phyloP scores from a whole-genome alignment of 139 green algal genomes.

The Coccomyxa sp. region DNA sequence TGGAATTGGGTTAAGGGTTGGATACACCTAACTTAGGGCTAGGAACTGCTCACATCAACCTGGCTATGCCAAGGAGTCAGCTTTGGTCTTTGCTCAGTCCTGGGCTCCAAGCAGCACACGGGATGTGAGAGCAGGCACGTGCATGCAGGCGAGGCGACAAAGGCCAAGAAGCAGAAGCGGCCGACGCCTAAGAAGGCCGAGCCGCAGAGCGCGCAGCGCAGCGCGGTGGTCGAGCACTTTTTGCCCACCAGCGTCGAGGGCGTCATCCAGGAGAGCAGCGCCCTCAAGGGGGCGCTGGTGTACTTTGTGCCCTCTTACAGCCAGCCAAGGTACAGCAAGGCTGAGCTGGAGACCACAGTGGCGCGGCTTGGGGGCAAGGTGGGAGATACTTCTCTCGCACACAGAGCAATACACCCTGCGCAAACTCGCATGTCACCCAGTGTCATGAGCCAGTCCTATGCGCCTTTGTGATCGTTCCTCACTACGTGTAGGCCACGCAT shows the following conservation, averaged over 20 bases:
- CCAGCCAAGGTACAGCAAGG: slow-evolving; percentile 2
- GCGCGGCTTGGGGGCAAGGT: slow-evolving; percentile 15
- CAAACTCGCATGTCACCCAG: too few relatives aligned
- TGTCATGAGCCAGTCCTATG: too few relatives aligned
- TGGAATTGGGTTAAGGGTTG: too few relatives aligned
- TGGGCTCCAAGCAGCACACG: too few relatives aligned
- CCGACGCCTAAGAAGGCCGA: neutral
- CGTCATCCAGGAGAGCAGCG: slow-evolving; percentile 12
- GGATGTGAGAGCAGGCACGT: neutral
- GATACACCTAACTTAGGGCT: too few relatives aligned
- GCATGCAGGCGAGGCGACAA: neutral
- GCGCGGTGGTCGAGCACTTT: slow-evolving; percentile 15
- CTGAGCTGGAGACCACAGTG: slow-evolving; percentile 5
- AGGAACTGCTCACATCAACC: too few relatives aligned
- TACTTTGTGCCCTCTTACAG: slow-evolving; percentile 4
- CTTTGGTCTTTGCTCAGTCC: too few relatives aligned
- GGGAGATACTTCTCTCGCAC: neutral
- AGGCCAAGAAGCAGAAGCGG: neutral
- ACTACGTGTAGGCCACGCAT: too few relatives aligned
- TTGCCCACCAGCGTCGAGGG: slow-evolving; percentile 4
- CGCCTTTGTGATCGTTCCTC: too few relatives aligned
- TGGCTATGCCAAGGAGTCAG: too few relatives aligned
- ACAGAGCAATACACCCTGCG: neutral
- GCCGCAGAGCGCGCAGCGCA: neutral
- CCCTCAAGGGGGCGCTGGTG: slow-evolving; percentile 7